phyloP scores from a whole-genome alignment of 2,329 filamentous ascomycete species.

The Metarhizium sp. region DNA sequence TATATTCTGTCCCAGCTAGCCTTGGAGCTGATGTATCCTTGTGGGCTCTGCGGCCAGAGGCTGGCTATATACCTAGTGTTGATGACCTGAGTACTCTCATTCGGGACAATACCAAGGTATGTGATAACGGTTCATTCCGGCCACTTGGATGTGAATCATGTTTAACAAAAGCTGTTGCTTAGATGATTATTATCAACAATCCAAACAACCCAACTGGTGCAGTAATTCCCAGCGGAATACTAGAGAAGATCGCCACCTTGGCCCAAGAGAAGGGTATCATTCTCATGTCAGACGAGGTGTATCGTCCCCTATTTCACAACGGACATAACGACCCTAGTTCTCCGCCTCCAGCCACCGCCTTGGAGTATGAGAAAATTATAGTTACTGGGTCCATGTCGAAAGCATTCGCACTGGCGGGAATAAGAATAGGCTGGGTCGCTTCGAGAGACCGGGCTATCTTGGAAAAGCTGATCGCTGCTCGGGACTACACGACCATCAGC shows the following conservation, averaged over 20 bases:
- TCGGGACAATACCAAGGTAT: slow-evolving; percentile 59
- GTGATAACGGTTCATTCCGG: not conserved
- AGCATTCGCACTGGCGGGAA: slow-evolving; percentile 72
- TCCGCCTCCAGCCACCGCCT: slow-evolving; percentile 55
- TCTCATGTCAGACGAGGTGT: slow-evolving; percentile 73
- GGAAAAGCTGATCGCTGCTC: slow-evolving; percentile 50
- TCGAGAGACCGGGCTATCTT: slow-evolving; percentile 54
- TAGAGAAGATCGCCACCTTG: slow-evolving; percentile 53
- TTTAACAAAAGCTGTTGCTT: slow-evolving; percentile 29
- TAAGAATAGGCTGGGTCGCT: slow-evolving; percentile 76
- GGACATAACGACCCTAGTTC: slow-evolving; percentile 41
- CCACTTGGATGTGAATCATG: not conserved
- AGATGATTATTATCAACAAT: slow-evolving; percentile 51
- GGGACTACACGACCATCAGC: slow-evolving; percentile 80
- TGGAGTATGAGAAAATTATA: slow-evolving; percentile 63
- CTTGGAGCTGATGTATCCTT: slow-evolving; percentile 69
- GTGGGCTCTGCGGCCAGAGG: slow-evolving; percentile 59
- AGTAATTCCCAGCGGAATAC: slow-evolving; percentile 50
- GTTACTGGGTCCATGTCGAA: slow-evolving; percentile 79
- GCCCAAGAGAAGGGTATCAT: slow-evolving; percentile 54
- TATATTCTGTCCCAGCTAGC: slow-evolving; percentile 65
- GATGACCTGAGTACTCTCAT: slow-evolving; percentile 56
- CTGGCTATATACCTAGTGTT: slow-evolving; percentile 59
- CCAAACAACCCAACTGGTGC: slow-evolving; percentile 78
- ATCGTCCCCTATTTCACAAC: slow-evolving; percentile 60